A percentile compares a stretch with the other conserved stretches of the same genome.
These are phyloP conservation scores for Phytophthora hibernalis DNA, from an alignment of 352 stramenopile genomes.

Conservation along the genomic window DNA sequence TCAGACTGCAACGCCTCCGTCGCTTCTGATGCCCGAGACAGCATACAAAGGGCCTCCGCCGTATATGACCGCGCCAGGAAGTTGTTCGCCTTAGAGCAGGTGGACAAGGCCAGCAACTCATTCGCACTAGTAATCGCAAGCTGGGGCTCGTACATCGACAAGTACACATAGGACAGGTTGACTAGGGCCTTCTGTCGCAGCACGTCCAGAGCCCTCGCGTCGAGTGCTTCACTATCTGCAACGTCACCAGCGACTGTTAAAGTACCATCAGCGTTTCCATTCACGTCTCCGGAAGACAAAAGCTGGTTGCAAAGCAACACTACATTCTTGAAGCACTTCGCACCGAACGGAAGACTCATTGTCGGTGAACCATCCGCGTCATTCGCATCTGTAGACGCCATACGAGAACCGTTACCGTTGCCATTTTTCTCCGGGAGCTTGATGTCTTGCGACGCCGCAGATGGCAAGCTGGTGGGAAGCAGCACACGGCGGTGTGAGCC, in stretches of 20 bases:
- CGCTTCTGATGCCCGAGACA: constrained; percentile 85
- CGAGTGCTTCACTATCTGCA: constrained; percentile 42
- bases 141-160: constrained; percentile 92
- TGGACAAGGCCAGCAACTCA: constrained; percentile 72
- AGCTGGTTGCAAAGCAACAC: constrained; percentile 85
- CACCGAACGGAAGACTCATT: constrained; percentile 87
- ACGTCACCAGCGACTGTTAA: constrained; percentile 18
- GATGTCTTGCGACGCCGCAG: constrained; percentile 68
- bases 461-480: constrained; percentile 72
- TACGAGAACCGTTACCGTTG: constrained; percentile 46
- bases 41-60: constrained; percentile 90
- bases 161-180: constrained; percentile 91
- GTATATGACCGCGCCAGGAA: constrained; percentile 88
- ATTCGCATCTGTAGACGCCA: constrained; percentile 36
- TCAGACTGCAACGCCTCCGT: constrained; percentile 77
- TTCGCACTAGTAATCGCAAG: constrained; percentile 86
- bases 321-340: constrained; percentile 91
- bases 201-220: constrained; percentile 66
- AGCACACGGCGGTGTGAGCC: constrained; percentile 86
- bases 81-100: constrained; percentile 77
- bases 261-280: constrained; percentile 34
- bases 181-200: constrained; percentile 88
- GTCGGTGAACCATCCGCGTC: constrained; percentile 57
- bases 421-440: constrained; percentile 67
- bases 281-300: constrained; percentile 50